These are phyloP conservation scores for Misopates orontium DNA, from an alignment of 257 asterid genomes.

Conservation along the genomic window DNA sequence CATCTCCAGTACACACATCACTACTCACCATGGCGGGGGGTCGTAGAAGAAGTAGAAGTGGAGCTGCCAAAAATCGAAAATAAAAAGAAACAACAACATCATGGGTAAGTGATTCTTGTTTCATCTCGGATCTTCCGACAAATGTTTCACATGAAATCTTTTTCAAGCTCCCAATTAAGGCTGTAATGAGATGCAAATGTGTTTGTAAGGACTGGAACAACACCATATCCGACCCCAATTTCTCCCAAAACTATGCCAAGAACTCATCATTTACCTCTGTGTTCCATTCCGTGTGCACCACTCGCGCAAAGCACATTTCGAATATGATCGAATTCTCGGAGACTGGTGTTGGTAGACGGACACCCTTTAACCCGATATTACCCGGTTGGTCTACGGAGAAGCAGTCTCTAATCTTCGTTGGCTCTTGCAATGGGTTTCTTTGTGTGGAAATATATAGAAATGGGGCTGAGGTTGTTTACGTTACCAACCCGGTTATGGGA, in stretches of 20 bases:
- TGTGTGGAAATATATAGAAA: background rate
- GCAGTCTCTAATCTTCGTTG: background rate
- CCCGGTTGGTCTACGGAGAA: background rate
- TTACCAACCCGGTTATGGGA: constrained; percentile 3
- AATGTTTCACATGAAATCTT: constrained; percentile 2
- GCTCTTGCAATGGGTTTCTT: constrained; percentile 9
- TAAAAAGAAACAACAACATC: no score
- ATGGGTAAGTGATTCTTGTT: background rate
- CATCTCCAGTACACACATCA: no score
- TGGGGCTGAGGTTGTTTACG: background rate
- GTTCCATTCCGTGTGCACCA: background rate
- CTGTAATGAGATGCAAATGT: background rate
- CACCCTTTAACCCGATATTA: background rate
- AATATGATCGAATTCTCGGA: constrained; percentile 16
- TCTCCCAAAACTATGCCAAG: background rate
- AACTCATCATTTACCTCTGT: constrained; percentile 1
- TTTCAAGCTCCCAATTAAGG: background rate
- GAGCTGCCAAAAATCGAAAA: no score
- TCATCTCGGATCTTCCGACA: background rate
- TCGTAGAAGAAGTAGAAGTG: no score
- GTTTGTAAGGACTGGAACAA: constrained; percentile 13
- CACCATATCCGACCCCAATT: background rate
- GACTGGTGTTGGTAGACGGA: background rate
- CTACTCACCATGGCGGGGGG: no score
- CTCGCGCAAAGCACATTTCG: background rate